These are phyloP conservation scores for Elsinoe australis DNA, from an alignment of 2,329 filamentous ascomycete genomes.

Conservation along the genomic window DNA sequence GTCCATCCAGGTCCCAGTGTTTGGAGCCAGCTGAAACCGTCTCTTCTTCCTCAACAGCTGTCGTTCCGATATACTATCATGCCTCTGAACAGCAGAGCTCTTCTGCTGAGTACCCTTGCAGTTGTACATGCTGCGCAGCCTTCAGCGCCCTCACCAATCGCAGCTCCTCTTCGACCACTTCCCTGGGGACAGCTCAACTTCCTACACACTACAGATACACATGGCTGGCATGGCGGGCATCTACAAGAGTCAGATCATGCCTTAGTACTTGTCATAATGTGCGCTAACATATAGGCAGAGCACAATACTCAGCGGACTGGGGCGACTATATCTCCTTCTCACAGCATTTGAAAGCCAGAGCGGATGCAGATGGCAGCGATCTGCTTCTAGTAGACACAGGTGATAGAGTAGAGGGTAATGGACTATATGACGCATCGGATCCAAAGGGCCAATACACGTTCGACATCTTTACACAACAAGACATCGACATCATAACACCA, in stretches of 20 bases:
- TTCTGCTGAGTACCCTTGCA: slow-evolving; percentile 25
- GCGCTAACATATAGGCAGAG: slow-evolving; percentile 39
- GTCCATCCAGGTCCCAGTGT: slow-evolving; percentile 14
- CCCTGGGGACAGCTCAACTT: slow-evolving; percentile 91
- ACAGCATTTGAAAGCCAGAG: slow-evolving; percentile 67
- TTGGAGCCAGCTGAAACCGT: neutral
- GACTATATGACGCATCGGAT: slow-evolving; percentile 79
- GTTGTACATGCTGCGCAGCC: slow-evolving; percentile 55
- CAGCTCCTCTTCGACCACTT: slow-evolving; percentile 73
- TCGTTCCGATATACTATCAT: slow-evolving; percentile 2
- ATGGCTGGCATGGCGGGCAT: slow-evolving; percentile 93
- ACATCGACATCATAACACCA: slow-evolving; percentile 74
- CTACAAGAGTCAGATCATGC: slow-evolving; percentile 63
- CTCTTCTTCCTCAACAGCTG: neutral
- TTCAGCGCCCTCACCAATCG: slow-evolving; percentile 65
- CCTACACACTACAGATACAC: slow-evolving; percentile 87
- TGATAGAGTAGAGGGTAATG: slow-evolving; percentile 88
- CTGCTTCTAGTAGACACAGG: slow-evolving; percentile 92
- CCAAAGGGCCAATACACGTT: slow-evolving; percentile 86
- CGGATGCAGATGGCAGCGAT: slow-evolving; percentile 71
- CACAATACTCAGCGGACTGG: slow-evolving; percentile 93
- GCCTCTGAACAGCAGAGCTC: slow-evolving; percentile 20
- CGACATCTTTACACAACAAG: slow-evolving; percentile 74
- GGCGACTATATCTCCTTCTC: slow-evolving; percentile 95
- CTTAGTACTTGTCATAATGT: neutral